Percentiles rank a stretch among this genome's conserved stretches.
Evolutionary conservation across 208 protist species (phyloP).

Genomic region (Leishmania braziliensis): DNA sequence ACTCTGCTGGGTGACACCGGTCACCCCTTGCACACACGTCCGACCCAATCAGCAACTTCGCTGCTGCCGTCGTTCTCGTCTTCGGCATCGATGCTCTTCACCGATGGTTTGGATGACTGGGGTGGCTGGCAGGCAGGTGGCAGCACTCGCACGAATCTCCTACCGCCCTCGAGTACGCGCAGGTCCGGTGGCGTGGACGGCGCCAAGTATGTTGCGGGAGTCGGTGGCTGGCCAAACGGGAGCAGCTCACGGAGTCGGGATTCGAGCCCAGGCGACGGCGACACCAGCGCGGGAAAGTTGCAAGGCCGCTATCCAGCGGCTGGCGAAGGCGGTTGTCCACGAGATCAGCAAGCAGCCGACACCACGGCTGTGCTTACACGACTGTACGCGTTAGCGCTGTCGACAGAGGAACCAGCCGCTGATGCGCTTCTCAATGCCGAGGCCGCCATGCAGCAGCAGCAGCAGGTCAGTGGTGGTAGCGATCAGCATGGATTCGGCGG

Average conservation of each 20-base stretch:
- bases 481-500: background rate
- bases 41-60: background rate
- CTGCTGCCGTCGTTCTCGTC: background rate
- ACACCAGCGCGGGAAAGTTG: background rate
- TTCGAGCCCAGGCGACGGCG: slow-evolving; percentile 1
- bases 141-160: background rate
- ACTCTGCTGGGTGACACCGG: background rate
- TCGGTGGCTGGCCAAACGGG: background rate
- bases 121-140: background rate
- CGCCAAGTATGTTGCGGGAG: background rate
- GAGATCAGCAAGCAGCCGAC: background rate
- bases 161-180: background rate
- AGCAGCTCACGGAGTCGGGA: slow-evolving; percentile 3
- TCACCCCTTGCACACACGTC: background rate
- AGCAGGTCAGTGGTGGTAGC: background rate
- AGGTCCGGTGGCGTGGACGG: background rate
- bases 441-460: background rate
- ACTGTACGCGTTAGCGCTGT: slow-evolving; percentile 21
- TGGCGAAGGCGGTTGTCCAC: background rate
- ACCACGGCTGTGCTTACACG: slow-evolving; percentile 20
- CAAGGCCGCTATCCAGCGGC: background rate
- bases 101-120: slow-evolving; percentile 3
- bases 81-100: slow-evolving; percentile 9
- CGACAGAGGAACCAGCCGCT: background rate
- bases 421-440: background rate